phyloP scores from a whole-genome alignment of 768 basidiomycete genomes.

The Termitomyces sp. region DNA sequence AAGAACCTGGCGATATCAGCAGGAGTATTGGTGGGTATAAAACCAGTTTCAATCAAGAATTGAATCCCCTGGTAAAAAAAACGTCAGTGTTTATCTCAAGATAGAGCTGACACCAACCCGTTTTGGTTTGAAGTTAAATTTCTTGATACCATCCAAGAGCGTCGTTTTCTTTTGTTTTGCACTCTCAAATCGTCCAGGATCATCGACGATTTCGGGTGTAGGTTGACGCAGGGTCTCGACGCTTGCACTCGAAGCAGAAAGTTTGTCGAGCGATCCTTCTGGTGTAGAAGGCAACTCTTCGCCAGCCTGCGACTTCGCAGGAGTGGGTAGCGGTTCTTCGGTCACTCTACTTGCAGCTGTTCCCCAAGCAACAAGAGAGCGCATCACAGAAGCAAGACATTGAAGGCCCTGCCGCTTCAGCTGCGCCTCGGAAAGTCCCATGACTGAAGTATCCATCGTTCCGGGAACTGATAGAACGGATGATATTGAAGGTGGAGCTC shows the following conservation, averaged over 20 bases:
- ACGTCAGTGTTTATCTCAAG: not conserved
- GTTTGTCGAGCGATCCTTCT: constrained; percentile 50
- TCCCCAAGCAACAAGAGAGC: constrained; percentile 91
- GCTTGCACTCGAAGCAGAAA: constrained; percentile 41
- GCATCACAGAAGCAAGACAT: constrained; percentile 81
- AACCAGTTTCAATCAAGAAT: constrained; percentile 84
- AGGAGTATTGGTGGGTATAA: constrained; percentile 70
- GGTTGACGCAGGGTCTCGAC: constrained; percentile 54
- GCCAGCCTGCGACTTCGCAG: constrained; percentile 37
- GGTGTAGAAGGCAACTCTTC: constrained; percentile 54
- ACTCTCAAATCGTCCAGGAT: constrained; percentile 88
- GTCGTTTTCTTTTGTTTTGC: constrained; percentile 97
- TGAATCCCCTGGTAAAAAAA: constrained; percentile 64
- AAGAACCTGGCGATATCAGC: constrained; percentile 82
- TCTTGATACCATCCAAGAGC: constrained; percentile 89
- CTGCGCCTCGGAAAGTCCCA: constrained; percentile 77
- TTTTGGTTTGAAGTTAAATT: constrained; percentile 99
- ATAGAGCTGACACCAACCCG: constrained; percentile 43
- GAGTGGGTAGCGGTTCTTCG: constrained; percentile 32
- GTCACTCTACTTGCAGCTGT: constrained; percentile 44
- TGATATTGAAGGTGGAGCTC: constrained; percentile 51
- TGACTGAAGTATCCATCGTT: constrained; percentile 57
- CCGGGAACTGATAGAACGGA: constrained; percentile 61
- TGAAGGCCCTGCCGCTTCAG: constrained; percentile 91
- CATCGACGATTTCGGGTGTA: constrained; percentile 82